Base-by-base conservation (phyloP, 257 asterid species). In the Echium plantagineum region DNA sequence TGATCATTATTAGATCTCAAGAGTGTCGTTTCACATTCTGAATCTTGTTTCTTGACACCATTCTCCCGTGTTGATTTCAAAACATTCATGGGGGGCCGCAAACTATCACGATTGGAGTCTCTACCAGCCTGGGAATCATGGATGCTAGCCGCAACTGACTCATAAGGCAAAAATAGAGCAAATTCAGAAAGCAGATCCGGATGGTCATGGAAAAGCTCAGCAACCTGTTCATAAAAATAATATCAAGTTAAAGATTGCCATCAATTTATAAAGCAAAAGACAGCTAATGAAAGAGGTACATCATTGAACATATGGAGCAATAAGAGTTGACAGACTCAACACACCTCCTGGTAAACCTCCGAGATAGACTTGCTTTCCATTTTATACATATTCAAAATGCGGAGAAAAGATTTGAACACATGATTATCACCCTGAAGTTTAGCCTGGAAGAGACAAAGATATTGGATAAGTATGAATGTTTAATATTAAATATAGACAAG, bases 121-220 rank as follows among this genome's bases (percentile, higher is more conserved):
- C 83, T 74, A 64, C 77, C 78, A 75, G 69, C 67, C 63, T 69
- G 87, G 52, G 76, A 71, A 73, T 48, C 48, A 73, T 70, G 84
- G 64, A 64, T 53, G 61, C 86, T 71, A 46, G 79, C 85, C 60
- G 84, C 72, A 26, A 90, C 89, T 24, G 86, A 71, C 57, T 83
- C 65, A 74, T 85, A 86, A 56, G 97, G 99, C 67, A 94, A 74
- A 75, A 94, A 89, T 74, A 83, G 96, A 67, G 86, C 75, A 80
- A 94, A 94, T 77, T 94, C 97, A 49, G 75, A 91, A 74, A 94
- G 99, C 60, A 89, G 83, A 79, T 94, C 99, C 63, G 80, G 72
- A 65, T 94, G 94, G 70, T 78, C 85, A 63, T 71, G 78, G 71
- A 94, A 84, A 59, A 94, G 97, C 77, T 72, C 73, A 59, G 96